These are phyloP conservation scores for Pseudopyrenochaeta lycopersici DNA, from an alignment of 2,329 filamentous ascomycete species.

Conservation along the genomic window DNA sequence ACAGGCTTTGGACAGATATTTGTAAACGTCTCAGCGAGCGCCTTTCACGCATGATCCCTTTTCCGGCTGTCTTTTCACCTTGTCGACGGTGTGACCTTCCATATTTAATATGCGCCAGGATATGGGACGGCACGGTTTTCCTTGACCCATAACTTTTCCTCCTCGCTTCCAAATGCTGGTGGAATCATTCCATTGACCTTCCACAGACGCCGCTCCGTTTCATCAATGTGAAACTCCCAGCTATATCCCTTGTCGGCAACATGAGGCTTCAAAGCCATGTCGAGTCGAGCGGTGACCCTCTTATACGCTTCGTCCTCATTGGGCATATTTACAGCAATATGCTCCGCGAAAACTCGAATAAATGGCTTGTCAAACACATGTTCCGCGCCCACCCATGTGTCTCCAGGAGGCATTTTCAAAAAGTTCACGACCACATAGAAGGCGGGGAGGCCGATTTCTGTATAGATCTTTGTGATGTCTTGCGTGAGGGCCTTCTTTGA, in stretches of 20 bases:
- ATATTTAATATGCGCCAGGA: no score
- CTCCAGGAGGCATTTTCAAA: constrained; percentile 29
- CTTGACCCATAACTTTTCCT: constrained; percentile 40
- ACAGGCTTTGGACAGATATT: no score
- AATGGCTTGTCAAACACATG: constrained; percentile 37
- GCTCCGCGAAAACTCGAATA: constrained; percentile 41
- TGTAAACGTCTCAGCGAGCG: no score
- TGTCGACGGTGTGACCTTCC: no score
- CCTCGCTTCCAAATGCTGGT: constrained; percentile 45
- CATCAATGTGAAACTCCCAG: constrained; percentile 55
- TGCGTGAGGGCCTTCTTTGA: constrained; percentile 42
- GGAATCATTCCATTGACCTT: constrained; percentile 54
- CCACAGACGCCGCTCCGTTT: constrained; percentile 56
- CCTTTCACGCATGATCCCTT: no score
- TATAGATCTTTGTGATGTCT: constrained; percentile 53
- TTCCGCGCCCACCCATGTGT: constrained; percentile 41
- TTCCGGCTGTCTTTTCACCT: no score
- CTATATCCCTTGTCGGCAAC: constrained; percentile 53
- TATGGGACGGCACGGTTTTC: constrained; percentile 20
- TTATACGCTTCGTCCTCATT: constrained; percentile 21
- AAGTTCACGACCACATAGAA: constrained; percentile 56
- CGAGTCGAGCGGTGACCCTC: constrained; percentile 26
- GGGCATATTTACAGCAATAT: constrained; percentile 38
- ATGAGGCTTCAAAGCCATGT: constrained; percentile 49
- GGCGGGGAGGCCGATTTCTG: constrained; percentile 45